Evolutionary conservation across 2,329 filamentous ascomycete species (phyloP), one percentile per base, ranked within the genome.

Genomic region (Neofusicoccum parvum): DNA sequence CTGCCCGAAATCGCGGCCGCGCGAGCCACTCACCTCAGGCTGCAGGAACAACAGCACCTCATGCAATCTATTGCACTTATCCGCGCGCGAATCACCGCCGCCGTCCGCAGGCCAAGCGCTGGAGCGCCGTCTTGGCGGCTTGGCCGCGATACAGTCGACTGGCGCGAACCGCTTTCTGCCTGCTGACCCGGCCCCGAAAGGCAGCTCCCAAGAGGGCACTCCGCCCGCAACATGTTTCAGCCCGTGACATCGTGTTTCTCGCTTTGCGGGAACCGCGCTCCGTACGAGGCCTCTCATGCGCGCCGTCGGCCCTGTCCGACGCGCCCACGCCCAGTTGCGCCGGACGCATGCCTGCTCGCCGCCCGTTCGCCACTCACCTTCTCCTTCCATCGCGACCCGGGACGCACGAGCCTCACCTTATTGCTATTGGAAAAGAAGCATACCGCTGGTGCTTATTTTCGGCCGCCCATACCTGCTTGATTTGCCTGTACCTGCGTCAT

Each of bases 391-490:
- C 37, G 37, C 37, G 12, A 39, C 37, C 37, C 41, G 3, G 14
- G 27, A 48, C 14, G 59, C 59, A 62, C 46, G 48, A 49, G 59
- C 59, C 59, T n/a, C 59, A 51, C 20, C 48, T 51, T 62, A 43
- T 39, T 20, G 5, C 15, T 17, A 17, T 20, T 15, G 20, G 15
- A 11, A 37, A 53, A 53, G 14, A 37, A 53, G 49, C 49, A 53
- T 48, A 46, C 15, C 10, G 15, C 3, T 11, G 20, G 15, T 46
- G n/a, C 32, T 46, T 60, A 32, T 53, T 48, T 48, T 60, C 7
- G 27, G 12, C 11, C 17, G 5, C 12, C 37, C 36, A n/a, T 41
- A 41, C 53, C 41, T 48, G 27, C 41, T 17, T 11, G 27, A 27
- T 39, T 39, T 3, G n/a, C 27, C 32, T 46, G 45, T 62, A 37